Percentiles rank a stretch among this genome's conserved stretches.
Conservation (phyloP, 208 protist species). For the Wallacemonas sp. region DNA sequence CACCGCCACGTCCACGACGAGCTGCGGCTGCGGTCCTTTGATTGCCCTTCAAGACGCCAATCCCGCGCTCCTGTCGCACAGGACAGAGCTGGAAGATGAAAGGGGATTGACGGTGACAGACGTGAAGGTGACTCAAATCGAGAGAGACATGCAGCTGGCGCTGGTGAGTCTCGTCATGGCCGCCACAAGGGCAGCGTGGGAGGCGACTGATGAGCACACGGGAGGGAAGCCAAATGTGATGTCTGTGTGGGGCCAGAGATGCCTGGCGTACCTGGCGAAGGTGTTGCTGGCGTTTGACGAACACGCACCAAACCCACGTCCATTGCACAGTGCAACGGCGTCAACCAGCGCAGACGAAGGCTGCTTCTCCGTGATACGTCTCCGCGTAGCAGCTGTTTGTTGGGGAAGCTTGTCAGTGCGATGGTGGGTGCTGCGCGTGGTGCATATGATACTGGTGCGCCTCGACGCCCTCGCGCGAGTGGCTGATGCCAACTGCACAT, state of each 20-base stretch:
- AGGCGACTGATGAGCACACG: background rate
- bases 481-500: background rate
- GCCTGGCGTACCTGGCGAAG: background rate
- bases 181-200: background rate
- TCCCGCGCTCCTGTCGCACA: background rate
- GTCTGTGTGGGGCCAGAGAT: background rate
- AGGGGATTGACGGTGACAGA: background rate
- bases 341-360: background rate
- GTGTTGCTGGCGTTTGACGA: too few species aligned
- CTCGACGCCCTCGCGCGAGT: background rate
- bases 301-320: too few species aligned
- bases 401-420: constrained; percentile 16
- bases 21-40: too few species aligned
- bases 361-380: background rate
- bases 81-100: background rate
- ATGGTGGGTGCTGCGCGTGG: constrained; percentile 35
- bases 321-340: background rate
- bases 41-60: too few species aligned
- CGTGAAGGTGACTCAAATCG: background rate
- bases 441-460: constrained; percentile 47
- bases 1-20: background rate
- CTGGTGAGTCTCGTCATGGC: constrained; percentile 36
- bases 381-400: background rate
- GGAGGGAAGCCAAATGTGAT: background rate
- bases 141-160: constrained; percentile 39